A percentile compares a stretch with the other conserved stretches of the same genome.
Evolutionary conservation across 2,329 filamentous ascomycete genomes (phyloP).

Genomic region (Chaetothyriales sp.): DNA sequence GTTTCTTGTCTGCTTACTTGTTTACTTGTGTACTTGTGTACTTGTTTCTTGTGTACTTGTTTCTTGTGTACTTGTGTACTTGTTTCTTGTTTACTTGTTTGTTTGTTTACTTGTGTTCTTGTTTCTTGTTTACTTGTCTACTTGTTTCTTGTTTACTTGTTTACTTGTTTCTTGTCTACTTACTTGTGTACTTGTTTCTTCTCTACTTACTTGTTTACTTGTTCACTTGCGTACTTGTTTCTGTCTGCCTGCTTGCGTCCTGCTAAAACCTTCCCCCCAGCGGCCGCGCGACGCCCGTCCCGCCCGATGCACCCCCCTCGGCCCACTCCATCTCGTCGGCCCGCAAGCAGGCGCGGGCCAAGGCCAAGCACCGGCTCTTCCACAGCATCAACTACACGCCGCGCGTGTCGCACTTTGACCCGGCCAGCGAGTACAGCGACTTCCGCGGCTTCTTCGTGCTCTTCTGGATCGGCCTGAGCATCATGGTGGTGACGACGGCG

Average conservation of each 20-base stretch:
- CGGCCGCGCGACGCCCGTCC: conserved; percentile 68
- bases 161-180: background rate
- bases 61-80: background rate
- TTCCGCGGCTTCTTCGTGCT: conserved; percentile 96
- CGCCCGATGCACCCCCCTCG: conserved; percentile 85
- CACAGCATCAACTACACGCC: conserved; percentile 84
- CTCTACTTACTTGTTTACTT: too few relatives aligned
- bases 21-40: too few relatives aligned
- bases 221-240: background rate
- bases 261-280: conserved; percentile 30
- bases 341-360: conserved; percentile 67
- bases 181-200: background rate
- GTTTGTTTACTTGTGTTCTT: too few relatives aligned
- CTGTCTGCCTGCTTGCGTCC: background rate
- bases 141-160: background rate
- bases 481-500: conserved; percentile 94
- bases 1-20: too few relatives aligned
- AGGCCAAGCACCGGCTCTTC: conserved; percentile 73
- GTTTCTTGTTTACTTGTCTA: too few relatives aligned
- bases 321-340: conserved; percentile 73
- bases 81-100: background rate
- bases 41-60: background rate
- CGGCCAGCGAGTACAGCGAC: conserved; percentile 77
- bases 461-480: conserved; percentile 92
- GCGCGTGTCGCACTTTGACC: conserved; percentile 91